Evolutionary conservation across 2,329 filamentous ascomycete genomes (phyloP).

Genomic region (Macrophomina pseudophaseolina): DNA sequence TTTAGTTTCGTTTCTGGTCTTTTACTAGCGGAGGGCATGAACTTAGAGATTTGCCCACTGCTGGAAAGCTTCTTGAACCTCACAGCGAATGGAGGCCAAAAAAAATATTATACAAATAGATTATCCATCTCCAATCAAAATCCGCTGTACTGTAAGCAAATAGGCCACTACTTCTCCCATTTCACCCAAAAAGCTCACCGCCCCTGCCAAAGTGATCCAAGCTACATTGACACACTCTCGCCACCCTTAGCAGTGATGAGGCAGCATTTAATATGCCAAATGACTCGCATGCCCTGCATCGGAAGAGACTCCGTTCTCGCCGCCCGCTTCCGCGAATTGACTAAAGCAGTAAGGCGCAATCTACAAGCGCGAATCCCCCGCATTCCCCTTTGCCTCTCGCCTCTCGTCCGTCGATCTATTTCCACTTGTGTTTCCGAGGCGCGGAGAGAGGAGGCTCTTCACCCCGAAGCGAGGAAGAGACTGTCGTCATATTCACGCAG

Average conservation of each 20-base stretch:
- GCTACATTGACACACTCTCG: too few relatives aligned
- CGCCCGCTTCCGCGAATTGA: background rate
- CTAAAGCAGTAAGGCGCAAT: background rate
- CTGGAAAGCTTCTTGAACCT: too few relatives aligned
- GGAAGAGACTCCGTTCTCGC: constrained; percentile 7
- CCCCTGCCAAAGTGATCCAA: too few relatives aligned
- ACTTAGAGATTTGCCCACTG: background rate
- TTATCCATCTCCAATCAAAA: too few relatives aligned
- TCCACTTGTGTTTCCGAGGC: background rate
- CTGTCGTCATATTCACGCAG: background rate
- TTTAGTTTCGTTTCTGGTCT: constrained; percentile 4
- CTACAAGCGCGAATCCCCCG: constrained; percentile 2
- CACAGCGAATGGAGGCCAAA: too few relatives aligned
- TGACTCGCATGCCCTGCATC: constrained; percentile 10
- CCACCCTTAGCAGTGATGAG: background rate
- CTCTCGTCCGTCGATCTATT: constrained; percentile 1
- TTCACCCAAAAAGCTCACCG: too few relatives aligned
- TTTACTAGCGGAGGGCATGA: background rate
- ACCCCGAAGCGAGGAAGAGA: background rate
- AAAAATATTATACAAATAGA: too few relatives aligned
- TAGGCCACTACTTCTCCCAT: background rate
- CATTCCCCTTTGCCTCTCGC: background rate
- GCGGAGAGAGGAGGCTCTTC: too few relatives aligned
- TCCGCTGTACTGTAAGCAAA: background rate
- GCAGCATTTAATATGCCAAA: background rate